These are phyloP conservation scores for Ceratobasidium papillatum DNA, from an alignment of 1,284 basidiomycete genomes.

Conservation along the genomic window DNA sequence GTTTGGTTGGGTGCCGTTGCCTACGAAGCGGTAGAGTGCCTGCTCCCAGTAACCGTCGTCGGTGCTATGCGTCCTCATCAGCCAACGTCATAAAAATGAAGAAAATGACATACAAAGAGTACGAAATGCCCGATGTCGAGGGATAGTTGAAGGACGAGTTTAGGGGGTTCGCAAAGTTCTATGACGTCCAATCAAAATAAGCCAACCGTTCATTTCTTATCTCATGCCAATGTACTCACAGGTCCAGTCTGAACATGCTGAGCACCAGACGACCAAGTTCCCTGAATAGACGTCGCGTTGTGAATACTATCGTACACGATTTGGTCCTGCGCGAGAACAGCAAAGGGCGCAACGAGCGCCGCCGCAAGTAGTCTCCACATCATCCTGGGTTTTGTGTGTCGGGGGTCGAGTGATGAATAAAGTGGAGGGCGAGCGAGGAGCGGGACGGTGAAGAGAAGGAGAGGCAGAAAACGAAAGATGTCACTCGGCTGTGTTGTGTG, in stretches of 20 bases:
- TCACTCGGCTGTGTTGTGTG: conserved; percentile 8
- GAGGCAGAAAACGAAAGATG: conserved; percentile 16
- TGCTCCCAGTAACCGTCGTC: conserved; percentile 83
- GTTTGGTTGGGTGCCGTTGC: conserved; percentile 77
- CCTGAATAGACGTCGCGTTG: conserved; percentile 73
- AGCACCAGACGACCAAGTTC: conserved; percentile 87
- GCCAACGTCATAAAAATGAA: not conserved
- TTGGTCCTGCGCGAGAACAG: conserved; percentile 42
- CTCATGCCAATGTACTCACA: conserved; percentile 61
- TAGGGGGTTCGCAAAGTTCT: conserved; percentile 85
- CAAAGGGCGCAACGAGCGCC: conserved; percentile 23
- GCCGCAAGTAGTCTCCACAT: conserved; percentile 38
- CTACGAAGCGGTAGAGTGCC: conserved; percentile 83
- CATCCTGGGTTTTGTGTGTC: conserved; percentile 28
- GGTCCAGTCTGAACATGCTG: conserved; percentile 79
- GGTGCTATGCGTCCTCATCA: conserved; percentile 56
- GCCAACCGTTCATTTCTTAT: conserved; percentile 9
- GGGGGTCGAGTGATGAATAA: conserved; percentile 39
- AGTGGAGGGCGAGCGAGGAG: conserved; percentile 35
- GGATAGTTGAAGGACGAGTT: conserved; percentile 85
- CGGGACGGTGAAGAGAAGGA: conserved; percentile 27
- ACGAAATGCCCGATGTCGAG: conserved; percentile 80
- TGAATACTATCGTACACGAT: conserved; percentile 51
- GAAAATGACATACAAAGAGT: conserved; percentile 76
- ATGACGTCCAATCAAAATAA: conserved; percentile 18